A percentile compares a stretch with the other conserved stretches of the same genome.
These are phyloP conservation scores for Marsdenia floribunda DNA, from an alignment of 257 asterid genomes.

Conservation along the genomic window DNA sequence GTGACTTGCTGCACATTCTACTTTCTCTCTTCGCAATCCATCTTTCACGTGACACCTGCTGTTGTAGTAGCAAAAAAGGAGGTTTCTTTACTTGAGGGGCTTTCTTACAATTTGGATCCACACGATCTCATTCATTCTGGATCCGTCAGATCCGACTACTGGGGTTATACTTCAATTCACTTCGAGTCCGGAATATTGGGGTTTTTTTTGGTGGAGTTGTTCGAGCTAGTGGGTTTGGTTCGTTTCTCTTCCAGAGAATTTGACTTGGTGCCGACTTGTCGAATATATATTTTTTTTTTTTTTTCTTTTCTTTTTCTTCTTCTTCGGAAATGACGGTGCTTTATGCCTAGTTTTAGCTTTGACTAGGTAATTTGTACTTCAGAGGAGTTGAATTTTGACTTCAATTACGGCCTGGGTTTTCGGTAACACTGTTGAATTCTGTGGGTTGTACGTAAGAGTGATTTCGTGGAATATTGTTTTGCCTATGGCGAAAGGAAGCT, in stretches of 20 bases:
- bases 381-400: slow-evolving; percentile 10
- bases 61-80: slow-evolving; percentile 5
- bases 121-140: slow-evolving; percentile 16
- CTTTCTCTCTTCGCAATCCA: slow-evolving; percentile 36
- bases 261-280: slow-evolving; percentile 14
- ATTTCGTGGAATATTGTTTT: neutral
- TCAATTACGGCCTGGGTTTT: neutral
- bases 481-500: neutral
- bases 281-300: too few relatives aligned
- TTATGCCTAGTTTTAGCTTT: slow-evolving; percentile 6
- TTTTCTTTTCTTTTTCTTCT: too few relatives aligned
- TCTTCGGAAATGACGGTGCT: neutral
- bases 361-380: slow-evolving; percentile 6
- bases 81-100: slow-evolving; percentile 12
- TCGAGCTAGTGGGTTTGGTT: slow-evolving; percentile 1
- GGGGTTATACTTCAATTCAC: neutral
- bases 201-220: slow-evolving; percentile 9
- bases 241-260: neutral
- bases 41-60: slow-evolving; percentile 38
- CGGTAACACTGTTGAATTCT: neutral
- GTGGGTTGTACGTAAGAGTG: neutral
- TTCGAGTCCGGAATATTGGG: neutral
- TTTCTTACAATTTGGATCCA: slow-evolving; percentile 20
- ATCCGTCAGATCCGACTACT: slow-evolving; percentile 23
- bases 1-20: slow-evolving; percentile 25